These are phyloP conservation scores for Ascochyta koolunga DNA, from an alignment of 2,329 filamentous ascomycete species.

Conservation along the genomic window DNA sequence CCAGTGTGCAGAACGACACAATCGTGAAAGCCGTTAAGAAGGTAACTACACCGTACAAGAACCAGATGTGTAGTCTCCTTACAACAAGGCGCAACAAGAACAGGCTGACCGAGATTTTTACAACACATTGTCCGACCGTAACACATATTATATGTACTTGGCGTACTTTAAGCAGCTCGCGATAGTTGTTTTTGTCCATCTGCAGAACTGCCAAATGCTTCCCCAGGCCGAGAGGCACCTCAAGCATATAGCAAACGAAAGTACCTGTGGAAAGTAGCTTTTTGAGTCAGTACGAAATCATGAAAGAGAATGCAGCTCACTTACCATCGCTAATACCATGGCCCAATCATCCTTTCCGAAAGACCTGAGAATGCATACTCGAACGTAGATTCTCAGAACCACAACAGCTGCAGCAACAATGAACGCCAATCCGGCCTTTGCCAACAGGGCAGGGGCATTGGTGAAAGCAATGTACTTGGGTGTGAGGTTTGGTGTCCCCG, in stretches of 20 bases:
- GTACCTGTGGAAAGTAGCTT: slow-evolving; percentile 7
- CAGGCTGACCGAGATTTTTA: slow-evolving; percentile 57
- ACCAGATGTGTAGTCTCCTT: slow-evolving; percentile 50
- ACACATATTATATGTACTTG: slow-evolving; percentile 55
- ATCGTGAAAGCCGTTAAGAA: slow-evolving; percentile 53
- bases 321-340: slow-evolving; percentile 52
- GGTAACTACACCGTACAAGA: slow-evolving; percentile 51
- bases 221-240: slow-evolving; percentile 56
- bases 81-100: slow-evolving; percentile 54
- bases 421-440: too few relatives aligned
- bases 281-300: not conserved
- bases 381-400: too few relatives aligned
- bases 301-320: slow-evolving; percentile 1
- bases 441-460: too few relatives aligned
- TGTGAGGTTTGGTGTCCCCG: too few relatives aligned
- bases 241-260: slow-evolving; percentile 53
- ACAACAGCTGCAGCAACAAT: too few relatives aligned
- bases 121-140: slow-evolving; percentile 52
- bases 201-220: slow-evolving; percentile 51
- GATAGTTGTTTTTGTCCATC: slow-evolving; percentile 34
- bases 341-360: slow-evolving; percentile 58
- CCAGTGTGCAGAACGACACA: slow-evolving; percentile 50
- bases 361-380: slow-evolving; percentile 51
- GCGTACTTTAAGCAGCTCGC: slow-evolving; percentile 49
- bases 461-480: too few relatives aligned